These are phyloP conservation scores for Pisolithus orientalis DNA, from an alignment of 768 basidiomycete species.

Conservation along the genomic window DNA sequence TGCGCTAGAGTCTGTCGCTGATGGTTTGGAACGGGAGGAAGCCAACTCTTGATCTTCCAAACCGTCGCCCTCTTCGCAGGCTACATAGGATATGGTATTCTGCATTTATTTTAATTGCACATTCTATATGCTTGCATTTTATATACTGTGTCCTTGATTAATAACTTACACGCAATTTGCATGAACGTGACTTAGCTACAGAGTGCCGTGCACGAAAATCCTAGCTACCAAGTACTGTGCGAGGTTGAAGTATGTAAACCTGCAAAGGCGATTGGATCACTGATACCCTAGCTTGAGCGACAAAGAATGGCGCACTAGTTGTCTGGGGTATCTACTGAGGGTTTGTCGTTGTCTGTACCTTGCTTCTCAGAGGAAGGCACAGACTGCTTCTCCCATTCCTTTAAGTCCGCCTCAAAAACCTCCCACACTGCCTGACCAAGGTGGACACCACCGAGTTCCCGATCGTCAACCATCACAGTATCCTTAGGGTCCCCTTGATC, in stretches of 20 bases:
- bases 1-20: constrained; percentile 34
- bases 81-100: neutral
- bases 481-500: constrained; percentile 27
- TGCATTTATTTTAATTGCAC: neutral
- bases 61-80: neutral
- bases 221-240: neutral
- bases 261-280: neutral
- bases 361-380: constrained; percentile 16
- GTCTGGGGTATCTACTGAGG: constrained; percentile 18
- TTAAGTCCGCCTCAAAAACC: constrained; percentile 59
- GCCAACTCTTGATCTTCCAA: constrained; percentile 5
- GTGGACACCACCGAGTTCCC: constrained; percentile 65
- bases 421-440: constrained; percentile 73
- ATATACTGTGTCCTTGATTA: constrained; percentile 18
- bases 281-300: neutral
- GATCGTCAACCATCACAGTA: constrained; percentile 47
- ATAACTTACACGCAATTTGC: constrained; percentile 19
- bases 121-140: constrained; percentile 10
- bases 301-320: constrained; percentile 9
- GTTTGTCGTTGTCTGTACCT: constrained; percentile 15
- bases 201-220: neutral
- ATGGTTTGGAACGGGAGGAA: constrained; percentile 23
- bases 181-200: constrained; percentile 3
- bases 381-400: constrained; percentile 50
- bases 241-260: neutral